Evolutionary conservation across 371 early-diverging fungal genomes (phyloP).

Genomic region (Furculomyces boomerangus): DNA sequence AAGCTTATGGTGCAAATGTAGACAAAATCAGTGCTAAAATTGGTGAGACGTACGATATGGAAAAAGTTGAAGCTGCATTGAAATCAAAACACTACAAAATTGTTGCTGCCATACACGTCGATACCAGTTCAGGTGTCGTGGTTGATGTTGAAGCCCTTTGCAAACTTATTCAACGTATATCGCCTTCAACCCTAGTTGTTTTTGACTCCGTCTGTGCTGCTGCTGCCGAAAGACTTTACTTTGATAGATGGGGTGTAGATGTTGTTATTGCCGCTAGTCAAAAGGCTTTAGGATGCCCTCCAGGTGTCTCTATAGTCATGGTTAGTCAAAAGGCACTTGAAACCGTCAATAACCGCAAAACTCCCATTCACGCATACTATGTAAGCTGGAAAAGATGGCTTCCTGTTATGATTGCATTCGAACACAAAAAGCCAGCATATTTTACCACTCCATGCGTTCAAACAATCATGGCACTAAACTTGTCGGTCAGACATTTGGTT

Average conservation of each 20-base stretch:
- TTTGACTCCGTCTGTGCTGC: conserved; percentile 94
- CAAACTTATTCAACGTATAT: conserved; percentile 46
- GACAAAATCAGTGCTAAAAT: conserved; percentile 46
- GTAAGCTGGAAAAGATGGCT: conserved; percentile 71
- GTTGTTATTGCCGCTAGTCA: conserved; percentile 81
- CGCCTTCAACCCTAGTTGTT: conserved; percentile 75
- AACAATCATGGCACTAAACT: conserved; percentile 72
- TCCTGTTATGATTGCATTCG: conserved; percentile 89
- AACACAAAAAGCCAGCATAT: conserved; percentile 75
- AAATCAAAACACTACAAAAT: conserved; percentile 51
- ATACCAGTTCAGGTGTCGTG: conserved; percentile 89
- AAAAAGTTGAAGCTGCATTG: conserved; percentile 30
- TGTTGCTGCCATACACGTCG: conserved; percentile 86
- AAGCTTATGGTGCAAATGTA: conserved; percentile 72
- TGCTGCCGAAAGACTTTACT: conserved; percentile 78
- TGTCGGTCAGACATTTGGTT: conserved; percentile 59
- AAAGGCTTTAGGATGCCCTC: conserved; percentile 87
- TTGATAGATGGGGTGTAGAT: conserved; percentile 85
- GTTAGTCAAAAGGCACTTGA: conserved; percentile 52
- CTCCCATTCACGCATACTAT: conserved; percentile 53
- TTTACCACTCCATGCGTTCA: conserved; percentile 97
- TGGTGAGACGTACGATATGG: conserved; percentile 37
- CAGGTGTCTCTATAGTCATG: conserved; percentile 69
- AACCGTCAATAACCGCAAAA: conserved; percentile 48
- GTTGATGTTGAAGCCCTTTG: conserved; percentile 62